A percentile compares a stretch with the other conserved stretches of the same genome.
Conservation (phyloP, 257 asterid genomes). For the Solanum sitiens region DNA sequence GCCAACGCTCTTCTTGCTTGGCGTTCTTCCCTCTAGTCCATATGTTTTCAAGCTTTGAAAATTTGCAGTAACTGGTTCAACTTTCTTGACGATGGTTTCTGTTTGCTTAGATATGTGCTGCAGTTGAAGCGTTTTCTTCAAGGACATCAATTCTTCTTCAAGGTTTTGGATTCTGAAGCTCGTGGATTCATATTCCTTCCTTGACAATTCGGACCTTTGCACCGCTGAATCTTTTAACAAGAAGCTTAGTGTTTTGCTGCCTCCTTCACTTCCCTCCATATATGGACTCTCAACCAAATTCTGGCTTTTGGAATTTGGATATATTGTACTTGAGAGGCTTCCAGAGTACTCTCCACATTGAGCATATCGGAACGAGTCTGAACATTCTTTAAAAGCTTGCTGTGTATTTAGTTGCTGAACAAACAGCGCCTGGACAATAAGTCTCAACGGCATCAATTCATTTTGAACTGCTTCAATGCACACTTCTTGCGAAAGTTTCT, state of each 20-base stretch:
- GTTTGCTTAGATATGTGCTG: slow-evolving; percentile 25
- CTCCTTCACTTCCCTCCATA: slow-evolving; percentile 20
- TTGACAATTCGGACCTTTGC: slow-evolving; percentile 27
- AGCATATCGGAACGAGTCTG: slow-evolving; percentile 43
- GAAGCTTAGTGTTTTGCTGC: slow-evolving; percentile 22
- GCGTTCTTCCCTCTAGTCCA: slow-evolving; percentile 23
- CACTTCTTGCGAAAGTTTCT: slow-evolving; percentile 48
- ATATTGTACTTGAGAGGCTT: slow-evolving; percentile 37
- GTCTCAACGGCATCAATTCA: slow-evolving; percentile 58
- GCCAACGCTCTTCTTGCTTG: slow-evolving; percentile 35
- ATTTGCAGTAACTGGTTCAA: slow-evolving; percentile 14
- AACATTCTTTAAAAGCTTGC: slow-evolving; percentile 53
- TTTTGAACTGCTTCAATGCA: slow-evolving; percentile 68
- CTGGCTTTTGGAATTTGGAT: slow-evolving; percentile 41
- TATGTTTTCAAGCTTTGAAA: slow-evolving; percentile 1
- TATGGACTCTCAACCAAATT: slow-evolving; percentile 28
- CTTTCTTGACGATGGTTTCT: slow-evolving; percentile 7
- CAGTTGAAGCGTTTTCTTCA: slow-evolving; percentile 38
- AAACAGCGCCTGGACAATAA: slow-evolving; percentile 66
- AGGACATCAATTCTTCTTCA: slow-evolving; percentile 43
- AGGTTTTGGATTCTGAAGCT: slow-evolving; percentile 65
- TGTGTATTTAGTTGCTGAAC: slow-evolving; percentile 71
- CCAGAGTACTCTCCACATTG: slow-evolving; percentile 36
- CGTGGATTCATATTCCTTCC: slow-evolving; percentile 44
- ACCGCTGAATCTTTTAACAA: slow-evolving; percentile 26